phyloP scores from a whole-genome alignment of 2,329 filamentous ascomycete species.

The Saccharata proteae region DNA sequence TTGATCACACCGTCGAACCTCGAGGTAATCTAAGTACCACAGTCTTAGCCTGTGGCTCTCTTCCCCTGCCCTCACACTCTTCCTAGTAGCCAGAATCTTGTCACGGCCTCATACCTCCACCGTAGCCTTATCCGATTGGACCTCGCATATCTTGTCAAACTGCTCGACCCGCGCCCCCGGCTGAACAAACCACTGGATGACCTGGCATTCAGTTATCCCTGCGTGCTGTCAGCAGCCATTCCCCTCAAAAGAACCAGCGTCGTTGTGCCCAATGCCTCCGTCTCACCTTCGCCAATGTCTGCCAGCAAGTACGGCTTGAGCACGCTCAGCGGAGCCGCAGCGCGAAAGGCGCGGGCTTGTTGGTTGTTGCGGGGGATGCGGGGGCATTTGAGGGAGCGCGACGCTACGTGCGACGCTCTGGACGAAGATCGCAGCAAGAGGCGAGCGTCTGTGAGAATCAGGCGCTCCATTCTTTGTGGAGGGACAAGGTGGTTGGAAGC shows the following conservation, averaged over 20 bases:
- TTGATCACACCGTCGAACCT: constrained; percentile 92
- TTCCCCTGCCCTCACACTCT: not conserved
- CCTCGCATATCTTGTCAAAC: constrained; percentile 95
- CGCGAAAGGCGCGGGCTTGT: constrained; percentile 15
- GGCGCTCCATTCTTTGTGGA: constrained; percentile 3
- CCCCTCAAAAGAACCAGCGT: constrained; percentile 1
- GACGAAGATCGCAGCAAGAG: not conserved
- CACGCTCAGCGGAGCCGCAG: constrained; percentile 25
- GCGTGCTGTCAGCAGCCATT: constrained; percentile 1
- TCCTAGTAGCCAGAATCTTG: not conserved
- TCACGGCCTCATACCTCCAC: constrained; percentile 39
- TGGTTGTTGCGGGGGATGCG: constrained; percentile 4
- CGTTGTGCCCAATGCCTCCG: too few relatives aligned
- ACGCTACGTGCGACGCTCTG: constrained; percentile 1
- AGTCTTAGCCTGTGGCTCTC: too few relatives aligned
- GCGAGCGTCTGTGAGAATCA: constrained; percentile 1
- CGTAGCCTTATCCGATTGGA: constrained; percentile 91
- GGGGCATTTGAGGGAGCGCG: constrained; percentile 5
- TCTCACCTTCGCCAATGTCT: constrained; percentile 71
- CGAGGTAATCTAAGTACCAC: constrained; percentile 65
- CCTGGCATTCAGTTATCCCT: constrained; percentile 97
- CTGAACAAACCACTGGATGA: constrained; percentile 99
- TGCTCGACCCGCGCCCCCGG: constrained; percentile 92
- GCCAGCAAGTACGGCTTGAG: constrained; percentile 73
- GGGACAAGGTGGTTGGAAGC: not conserved